A percentile compares a stretch with the other conserved stretches of the same genome.
Conservation (phyloP, 2,329 filamentous ascomycete species). For the Penicillium sumatraense region DNA sequence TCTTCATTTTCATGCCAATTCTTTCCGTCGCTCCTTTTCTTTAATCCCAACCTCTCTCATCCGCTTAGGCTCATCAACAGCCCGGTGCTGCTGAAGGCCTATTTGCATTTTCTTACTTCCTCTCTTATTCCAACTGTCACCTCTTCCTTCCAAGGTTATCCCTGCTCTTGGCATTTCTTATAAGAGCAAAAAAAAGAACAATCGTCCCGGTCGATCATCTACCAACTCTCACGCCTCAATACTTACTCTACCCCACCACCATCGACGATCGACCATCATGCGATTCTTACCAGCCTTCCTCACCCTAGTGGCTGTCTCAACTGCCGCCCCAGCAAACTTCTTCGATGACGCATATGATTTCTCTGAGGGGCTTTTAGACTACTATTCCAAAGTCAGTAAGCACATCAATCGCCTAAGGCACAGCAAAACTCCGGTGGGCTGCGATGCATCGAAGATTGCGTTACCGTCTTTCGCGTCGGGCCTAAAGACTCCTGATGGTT, state of each 20-base stretch:
- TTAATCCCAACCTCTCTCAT: constrained; percentile 3
- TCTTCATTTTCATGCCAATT: constrained; percentile 16
- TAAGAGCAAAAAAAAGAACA: no score
- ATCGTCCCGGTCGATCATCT: neutral
- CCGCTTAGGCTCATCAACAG: constrained; percentile 3
- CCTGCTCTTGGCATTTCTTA: neutral
- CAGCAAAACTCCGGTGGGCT: constrained; percentile 26
- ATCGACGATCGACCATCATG: constrained; percentile 19
- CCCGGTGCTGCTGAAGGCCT: constrained; percentile 15
- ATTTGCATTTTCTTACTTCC: constrained; percentile 1
- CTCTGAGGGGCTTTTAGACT: constrained; percentile 46
- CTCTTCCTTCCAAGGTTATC: neutral
- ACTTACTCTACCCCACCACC: constrained; percentile 3
- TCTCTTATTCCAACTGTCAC: neutral
- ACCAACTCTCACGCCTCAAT: neutral
- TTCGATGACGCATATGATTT: constrained; percentile 41
- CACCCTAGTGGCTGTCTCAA: constrained; percentile 36
- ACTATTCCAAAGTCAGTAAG: constrained; percentile 44
- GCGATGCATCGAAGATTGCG: constrained; percentile 39
- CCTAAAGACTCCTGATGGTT: constrained; percentile 65
- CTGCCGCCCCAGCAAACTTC: constrained; percentile 40
- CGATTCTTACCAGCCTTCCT: constrained; percentile 30
- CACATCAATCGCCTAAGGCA: constrained; percentile 38
- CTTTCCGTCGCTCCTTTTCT: constrained; percentile 17
- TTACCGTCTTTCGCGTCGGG: constrained; percentile 57